Evolutionary conservation across 2,329 filamentous ascomycete species (phyloP), one percentile per base, ranked within the genome.

Genomic region (Phialocephala sp.): DNA sequence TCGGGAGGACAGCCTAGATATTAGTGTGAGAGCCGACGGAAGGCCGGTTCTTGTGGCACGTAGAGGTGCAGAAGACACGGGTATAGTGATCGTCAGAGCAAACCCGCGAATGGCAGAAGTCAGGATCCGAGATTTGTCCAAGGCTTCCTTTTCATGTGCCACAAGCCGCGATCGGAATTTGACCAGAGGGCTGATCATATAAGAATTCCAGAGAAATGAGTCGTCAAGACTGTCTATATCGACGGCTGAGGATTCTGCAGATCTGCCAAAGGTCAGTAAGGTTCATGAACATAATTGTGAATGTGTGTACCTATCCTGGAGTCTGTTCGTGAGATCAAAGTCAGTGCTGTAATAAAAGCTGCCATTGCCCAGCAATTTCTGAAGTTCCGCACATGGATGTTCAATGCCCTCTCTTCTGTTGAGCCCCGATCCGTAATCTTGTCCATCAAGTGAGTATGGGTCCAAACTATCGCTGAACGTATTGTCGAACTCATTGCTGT

Each of bases 341-440:
- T 98, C 93, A n/a, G 93, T 92, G 76, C 93, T 97, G 80, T 97
- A 99, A 78, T 98, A 99, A 77, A 99, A 99, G 36, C 91, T 97
- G 32, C 94, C 94, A 77, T 96, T 94, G 75, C 92, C 91, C 63
- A 99, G 82, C 43, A 99, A 85, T 82, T 97, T 98, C 78, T 94
- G 94, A 66, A 99, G 79, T 55, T 95, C 92, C 73, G 93, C 82
- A 78, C 94, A 98, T 8, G 95, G 95, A 78, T 97, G 93, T 74
- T 97, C 93, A 32, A 89, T 79, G 50, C 87, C 82, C 52, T 97
- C 93, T 72, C 87, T 85, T 64, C 89, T 85, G 64, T 89, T 88
- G 15, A 88, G 77, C 50, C 77, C 80, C 68, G 84, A 82, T 35
- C 81, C 80, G 68, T 87, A 85, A 63, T 76, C 70, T 43, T 71